Conservation (phyloP, 2,329 filamentous ascomycete species). For the Helicocarpus griseus region DNA sequence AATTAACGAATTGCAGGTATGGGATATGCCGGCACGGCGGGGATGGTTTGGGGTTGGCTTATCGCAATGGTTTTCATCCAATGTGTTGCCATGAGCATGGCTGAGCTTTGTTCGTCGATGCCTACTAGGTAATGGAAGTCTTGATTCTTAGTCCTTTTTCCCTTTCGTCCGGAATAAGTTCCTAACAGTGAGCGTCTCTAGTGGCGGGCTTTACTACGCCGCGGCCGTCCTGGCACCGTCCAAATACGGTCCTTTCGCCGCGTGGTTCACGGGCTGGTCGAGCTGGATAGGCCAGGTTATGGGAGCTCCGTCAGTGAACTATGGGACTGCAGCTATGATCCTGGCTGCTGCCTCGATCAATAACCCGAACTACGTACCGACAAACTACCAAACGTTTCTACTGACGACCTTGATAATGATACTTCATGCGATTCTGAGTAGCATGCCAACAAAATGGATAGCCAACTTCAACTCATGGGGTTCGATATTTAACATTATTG, state of each 20-base stretch:
- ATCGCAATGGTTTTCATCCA: conserved; percentile 64
- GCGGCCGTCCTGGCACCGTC: conserved; percentile 59
- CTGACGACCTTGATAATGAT: conserved; percentile 59
- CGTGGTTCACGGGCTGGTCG: conserved; percentile 61
- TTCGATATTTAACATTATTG: conserved; percentile 61
- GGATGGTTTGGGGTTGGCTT: conserved; percentile 70
- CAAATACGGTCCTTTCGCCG: conserved; percentile 56
- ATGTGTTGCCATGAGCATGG: conserved; percentile 59
- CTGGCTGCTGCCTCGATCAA: conserved; percentile 60
- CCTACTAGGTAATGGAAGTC: conserved; percentile 52
- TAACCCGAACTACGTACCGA: conserved; percentile 56
- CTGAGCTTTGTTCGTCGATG: conserved; percentile 64
- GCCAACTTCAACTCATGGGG: conserved; percentile 61
- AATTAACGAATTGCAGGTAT: conserved; percentile 26
- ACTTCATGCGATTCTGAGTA: conserved; percentile 57
- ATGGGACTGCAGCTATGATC: conserved; percentile 59
- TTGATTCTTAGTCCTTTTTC: not conserved
- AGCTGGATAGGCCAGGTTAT: conserved; percentile 62
- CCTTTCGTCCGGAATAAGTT: not conserved
- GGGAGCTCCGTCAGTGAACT: conserved; percentile 57
- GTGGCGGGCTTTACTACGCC: conserved; percentile 65
- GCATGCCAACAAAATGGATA: conserved; percentile 61
- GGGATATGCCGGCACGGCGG: conserved; percentile 48
- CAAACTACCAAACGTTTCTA: conserved; percentile 58
- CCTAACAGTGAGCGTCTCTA: conserved; percentile 8